Percentiles rank a stretch among this genome's conserved stretches.
These are phyloP conservation scores for Hypoxylon trugodes DNA, from an alignment of 495 filamentous ascomycete species.

Conservation along the genomic window DNA sequence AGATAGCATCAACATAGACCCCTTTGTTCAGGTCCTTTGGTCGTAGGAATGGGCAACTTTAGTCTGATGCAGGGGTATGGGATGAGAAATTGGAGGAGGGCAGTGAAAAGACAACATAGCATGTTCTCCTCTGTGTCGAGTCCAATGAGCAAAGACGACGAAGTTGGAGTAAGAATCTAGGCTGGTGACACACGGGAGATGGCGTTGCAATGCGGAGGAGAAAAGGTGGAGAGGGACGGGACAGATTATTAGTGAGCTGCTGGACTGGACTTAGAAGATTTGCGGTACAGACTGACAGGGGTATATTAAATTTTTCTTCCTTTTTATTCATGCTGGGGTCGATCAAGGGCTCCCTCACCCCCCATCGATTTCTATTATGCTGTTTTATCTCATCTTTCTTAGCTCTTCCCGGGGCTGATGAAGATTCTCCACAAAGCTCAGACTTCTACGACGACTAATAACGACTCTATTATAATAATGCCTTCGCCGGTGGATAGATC, in stretches of 20 bases:
- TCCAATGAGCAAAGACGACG: constrained; percentile 29
- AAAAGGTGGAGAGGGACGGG: constrained; percentile 33
- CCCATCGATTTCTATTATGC: constrained; percentile 22
- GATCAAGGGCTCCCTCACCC: constrained; percentile 17
- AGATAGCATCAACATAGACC: constrained; percentile 7
- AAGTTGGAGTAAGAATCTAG: constrained; percentile 37
- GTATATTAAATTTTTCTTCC: constrained; percentile 22
- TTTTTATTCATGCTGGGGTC: constrained; percentile 20
- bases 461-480: constrained; percentile 18
- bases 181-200: constrained; percentile 40
- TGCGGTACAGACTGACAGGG: constrained; percentile 31
- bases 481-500: constrained; percentile 8
- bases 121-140: constrained; percentile 9
- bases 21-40: constrained; percentile 19
- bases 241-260: constrained; percentile 16
- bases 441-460: constrained; percentile 7
- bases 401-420: constrained; percentile 8
- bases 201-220: constrained; percentile 39
- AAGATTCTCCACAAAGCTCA: constrained; percentile 18
- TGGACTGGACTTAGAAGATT: constrained; percentile 27
- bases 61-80: constrained; percentile 37
- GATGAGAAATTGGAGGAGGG: constrained; percentile 33
- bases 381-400: constrained; percentile 30
- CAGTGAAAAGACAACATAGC: constrained; percentile 15
- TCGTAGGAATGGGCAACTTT: constrained; percentile 27